Evolutionary conservation across 805 yeast species (phyloP), one percentile per base, ranked within the genome.

Genomic region (Candida corydali): DNA sequence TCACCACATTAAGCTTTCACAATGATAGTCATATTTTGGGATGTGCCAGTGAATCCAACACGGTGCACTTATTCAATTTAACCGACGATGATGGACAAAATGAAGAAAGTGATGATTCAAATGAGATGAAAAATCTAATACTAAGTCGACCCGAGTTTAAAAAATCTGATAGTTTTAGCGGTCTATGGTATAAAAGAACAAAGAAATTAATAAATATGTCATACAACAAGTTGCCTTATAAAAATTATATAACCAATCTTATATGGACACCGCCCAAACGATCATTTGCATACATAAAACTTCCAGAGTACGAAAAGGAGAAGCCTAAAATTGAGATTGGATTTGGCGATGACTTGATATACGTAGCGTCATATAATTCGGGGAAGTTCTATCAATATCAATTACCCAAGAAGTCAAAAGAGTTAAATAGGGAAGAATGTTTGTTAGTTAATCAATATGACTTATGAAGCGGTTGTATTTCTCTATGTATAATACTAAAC

Each of bases 251-350:
- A 38, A 65, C 63, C 30, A 67, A 64, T 38, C 49, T 66, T 31
- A 58, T 66, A 5, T 59, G 68, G 63, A 68, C 63, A 36, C 69
- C 69, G 1, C 73, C 73, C 3, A 47, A 56, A 27, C 43, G 73
- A 26, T 64, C 70, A 4, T 68, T 67, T 51, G 69, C 69, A 14
- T 65, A 52, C 40, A 58, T 66, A 23, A 63, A 59, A 43, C 40
- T 68, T 3, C 68, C 67, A 3, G 67, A 59, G 37, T 48, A 52
- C 34, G 29, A 24, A 19, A 16, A 29, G 24, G 31, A 26, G 23
- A 26, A 24, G 31, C 15, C 12, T 4, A 52, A 44, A 20, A 62
- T 64, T 12, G 70, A 61, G 34, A 57, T 67, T 34, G 73, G 72
- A 16, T 67, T 66, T 42, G 41, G 47, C 34, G 57, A 52, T 34